Base-by-base conservation (phyloP, 345 rosid genomes). In the Camelina laxa region DNA sequence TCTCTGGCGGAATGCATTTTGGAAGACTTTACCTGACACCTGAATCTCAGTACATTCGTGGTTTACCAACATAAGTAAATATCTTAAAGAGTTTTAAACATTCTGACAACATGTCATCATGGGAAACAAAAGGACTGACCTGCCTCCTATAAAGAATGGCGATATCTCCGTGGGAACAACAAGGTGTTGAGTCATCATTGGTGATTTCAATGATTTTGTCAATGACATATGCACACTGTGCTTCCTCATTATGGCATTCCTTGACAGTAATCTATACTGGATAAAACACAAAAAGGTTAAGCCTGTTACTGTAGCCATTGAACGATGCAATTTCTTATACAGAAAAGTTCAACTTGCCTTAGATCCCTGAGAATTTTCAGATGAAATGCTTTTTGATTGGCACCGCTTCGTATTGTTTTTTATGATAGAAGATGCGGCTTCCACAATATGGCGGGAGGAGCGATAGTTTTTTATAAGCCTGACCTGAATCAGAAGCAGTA, bases 131-230 rank as follows among this genome's bases (percentile, higher is more conserved):
- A 70, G 55, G 67, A 65, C 84, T 79, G 75, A 89, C 97, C 98
- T 93, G 98, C 87, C 96, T 87, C 86, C 98, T 85, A 72, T 91
- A 91, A 47, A 91, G 94, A 81, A 93, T 84, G 58, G 97, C 95
- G 73, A 89, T 82, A 51, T 77, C 82, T 27, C 94, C 90, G 82
- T 83, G 86, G 78, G 87, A 87, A 60, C 75, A 80, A 75, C 82
- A 83, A 65, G 76, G 78, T 65, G 78, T 57, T 41, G 89, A 65
- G 67, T 77, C 69, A 70, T 74, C 56, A 71, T 84, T 82, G 24
- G 79, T 82, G 75, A 58, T 78, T 84, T 88, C 97, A 79, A 89
- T 74, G 71, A 91, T 91, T 87, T 89, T 93, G 88, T 93, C 97
- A 72, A 87, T 74, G 60, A 91, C 91, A 83, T 80, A 93, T 50